phyloP scores from a whole-genome alignment of 2,329 filamentous ascomycete genomes.

The Fusarium multiceps region DNA sequence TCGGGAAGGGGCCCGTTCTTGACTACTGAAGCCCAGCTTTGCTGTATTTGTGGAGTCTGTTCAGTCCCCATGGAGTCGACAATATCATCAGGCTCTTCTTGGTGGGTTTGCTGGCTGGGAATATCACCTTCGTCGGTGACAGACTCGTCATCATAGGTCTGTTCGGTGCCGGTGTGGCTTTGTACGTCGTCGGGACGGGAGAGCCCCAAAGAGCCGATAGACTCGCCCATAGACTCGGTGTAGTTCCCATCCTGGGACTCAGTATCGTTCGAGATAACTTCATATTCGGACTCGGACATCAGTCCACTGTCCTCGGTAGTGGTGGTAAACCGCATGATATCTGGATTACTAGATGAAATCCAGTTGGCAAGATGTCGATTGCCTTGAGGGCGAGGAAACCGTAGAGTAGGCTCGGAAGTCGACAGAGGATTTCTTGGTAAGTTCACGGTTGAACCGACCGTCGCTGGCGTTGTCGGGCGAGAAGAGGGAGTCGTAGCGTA shows the following conservation, averaged over 20 bases:
- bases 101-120: slow-evolving; percentile 8
- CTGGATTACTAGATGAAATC: slow-evolving; percentile 67
- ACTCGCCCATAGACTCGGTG: slow-evolving; percentile 61
- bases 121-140: slow-evolving; percentile 50
- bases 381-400: slow-evolving; percentile 67
- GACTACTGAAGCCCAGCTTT: slow-evolving; percentile 31
- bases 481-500: slow-evolving; percentile 29
- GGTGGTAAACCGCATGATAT: slow-evolving; percentile 63
- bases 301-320: slow-evolving; percentile 63
- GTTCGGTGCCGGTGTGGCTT: slow-evolving; percentile 62
- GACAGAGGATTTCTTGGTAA: slow-evolving; percentile 45
- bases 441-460: slow-evolving; percentile 5
- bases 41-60: slow-evolving; percentile 21
- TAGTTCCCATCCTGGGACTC: slow-evolving; percentile 63
- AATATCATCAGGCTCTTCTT: slow-evolving; percentile 27
- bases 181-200: slow-evolving; percentile 63
- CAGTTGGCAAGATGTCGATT: slow-evolving; percentile 68
- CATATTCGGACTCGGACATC: slow-evolving; percentile 65
- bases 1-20: slow-evolving; percentile 32
- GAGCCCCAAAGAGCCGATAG: slow-evolving; percentile 62
- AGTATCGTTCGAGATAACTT: slow-evolving; percentile 65
- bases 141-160: slow-evolving; percentile 58
- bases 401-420: slow-evolving; percentile 61
- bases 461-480: slow-evolving; percentile 34
- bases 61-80: slow-evolving; percentile 11